Base-by-base conservation (phyloP, 2,329 filamentous ascomycete genomes). In the Emericellopsis cladophorae region DNA sequence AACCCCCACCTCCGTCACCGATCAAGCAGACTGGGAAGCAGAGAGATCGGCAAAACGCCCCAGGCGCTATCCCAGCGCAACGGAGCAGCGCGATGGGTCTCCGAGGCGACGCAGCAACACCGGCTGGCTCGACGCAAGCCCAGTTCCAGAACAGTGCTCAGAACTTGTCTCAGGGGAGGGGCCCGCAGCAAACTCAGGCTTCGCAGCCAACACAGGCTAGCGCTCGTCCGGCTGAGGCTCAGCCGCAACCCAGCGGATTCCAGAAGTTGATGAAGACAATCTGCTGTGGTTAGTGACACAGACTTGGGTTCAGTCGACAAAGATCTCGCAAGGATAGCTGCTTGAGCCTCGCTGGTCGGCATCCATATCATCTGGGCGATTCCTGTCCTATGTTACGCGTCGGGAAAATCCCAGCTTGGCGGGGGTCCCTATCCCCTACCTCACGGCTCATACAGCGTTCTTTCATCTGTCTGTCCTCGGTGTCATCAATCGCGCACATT, bases 121-220 rank as follows among this genome's bases (percentile, higher is more conserved):
- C 88, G 52, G 82, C 89, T 57, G 86, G 84, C 54, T 95, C 87
- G 57, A 95, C 87, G 48, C 86, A 93, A 64, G 90, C 90, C 50
- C 90, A 95, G 60, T 95, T 95, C 72, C 88, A 94, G 68, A 90
- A 87, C 73, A 95, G 87, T 67, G 85, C 84, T 56, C 85, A 87
- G 60, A 92, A 95, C 61, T 74, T 94, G 49, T 76, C 83, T 39
- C 78, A 76, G 53, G 78, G 74, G 54, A 70, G 72, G 48, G 72
- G 75, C 56, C 74, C 73, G 45, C 68, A 73, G 46, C 76, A 79
- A 55, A 68, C 72, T 44, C 74, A 70, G 44, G 68, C 78, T 66
- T 73, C 68, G 37, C 57, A 58, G 40, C 67, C 70, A 56, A 65
- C 72, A 48, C 66, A 65, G 55, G 65, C 64, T 59, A 75, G 64